A percentile compares a stretch with the other conserved stretches of the same genome.
These are phyloP conservation scores for Wickerhamiella slavikovae DNA, from an alignment of 805 yeast genomes.

Conservation along the genomic window DNA sequence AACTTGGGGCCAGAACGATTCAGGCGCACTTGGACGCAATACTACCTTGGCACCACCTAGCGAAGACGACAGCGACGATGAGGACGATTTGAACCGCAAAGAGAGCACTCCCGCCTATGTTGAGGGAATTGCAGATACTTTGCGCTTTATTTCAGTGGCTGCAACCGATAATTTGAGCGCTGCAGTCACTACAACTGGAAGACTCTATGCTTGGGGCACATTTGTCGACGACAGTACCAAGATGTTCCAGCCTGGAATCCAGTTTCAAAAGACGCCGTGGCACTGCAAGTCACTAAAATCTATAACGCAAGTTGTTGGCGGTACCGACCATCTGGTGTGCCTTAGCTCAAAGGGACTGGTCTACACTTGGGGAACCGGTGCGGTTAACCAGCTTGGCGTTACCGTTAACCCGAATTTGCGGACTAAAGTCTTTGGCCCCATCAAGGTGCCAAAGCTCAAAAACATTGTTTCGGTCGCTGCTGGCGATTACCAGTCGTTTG, in stretches of 20 bases:
- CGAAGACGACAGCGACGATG: constrained; percentile 37
- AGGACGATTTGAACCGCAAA: constrained; percentile 54
- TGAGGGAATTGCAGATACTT: constrained; percentile 37
- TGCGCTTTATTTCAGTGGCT: constrained; percentile 54
- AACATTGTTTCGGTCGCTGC: constrained; percentile 64
- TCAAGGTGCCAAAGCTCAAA: constrained; percentile 62
- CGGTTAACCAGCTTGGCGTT: constrained; percentile 80
- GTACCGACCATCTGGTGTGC: constrained; percentile 82
- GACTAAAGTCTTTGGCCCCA: constrained; percentile 33
- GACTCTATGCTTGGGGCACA: constrained; percentile 95
- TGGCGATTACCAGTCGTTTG: constrained; percentile 94
- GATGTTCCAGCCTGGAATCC: constrained; percentile 51
- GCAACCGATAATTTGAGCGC: constrained; percentile 89
- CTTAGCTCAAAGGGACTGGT: constrained; percentile 71
- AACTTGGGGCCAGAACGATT: constrained; percentile 98
- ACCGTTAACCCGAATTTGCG: constrained; percentile 25
- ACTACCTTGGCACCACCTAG: constrained; percentile 54
- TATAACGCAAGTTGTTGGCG: constrained; percentile 68
- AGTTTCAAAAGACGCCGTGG: constrained; percentile 46
- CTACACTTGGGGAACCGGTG: constrained; percentile 95
- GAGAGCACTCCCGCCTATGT: constrained; percentile 82
- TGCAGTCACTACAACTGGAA: constrained; percentile 58
- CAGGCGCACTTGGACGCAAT: constrained; percentile 78
- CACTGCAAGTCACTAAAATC: constrained; percentile 40
- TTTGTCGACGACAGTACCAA: constrained; percentile 70